Percentiles rank a stretch among this genome's conserved stretches.
Conservation (phyloP, 495 filamentous ascomycete species). For the Rhizodiscina lignyota region DNA sequence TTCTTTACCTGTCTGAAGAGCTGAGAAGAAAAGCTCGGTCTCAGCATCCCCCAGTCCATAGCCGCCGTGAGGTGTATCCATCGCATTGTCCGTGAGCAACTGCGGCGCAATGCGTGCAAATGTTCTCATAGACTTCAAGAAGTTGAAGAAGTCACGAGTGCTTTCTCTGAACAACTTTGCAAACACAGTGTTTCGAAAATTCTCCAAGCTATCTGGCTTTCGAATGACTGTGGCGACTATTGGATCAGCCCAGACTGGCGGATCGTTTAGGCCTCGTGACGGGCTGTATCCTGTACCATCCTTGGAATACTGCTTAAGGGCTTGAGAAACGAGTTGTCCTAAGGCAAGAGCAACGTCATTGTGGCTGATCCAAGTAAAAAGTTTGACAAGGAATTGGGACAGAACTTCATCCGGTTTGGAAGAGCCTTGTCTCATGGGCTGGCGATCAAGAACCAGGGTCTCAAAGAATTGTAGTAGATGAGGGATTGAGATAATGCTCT, state of each 20-base stretch:
- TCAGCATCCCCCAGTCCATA: constrained; percentile 24
- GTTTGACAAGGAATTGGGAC: constrained; percentile 13
- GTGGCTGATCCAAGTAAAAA: neutral
- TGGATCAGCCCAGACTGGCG: too few relatives aligned
- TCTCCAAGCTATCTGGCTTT: constrained; percentile 11
- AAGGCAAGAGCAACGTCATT: constrained; percentile 9
- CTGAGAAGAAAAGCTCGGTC: constrained; percentile 34
- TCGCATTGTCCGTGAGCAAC: too few relatives aligned
- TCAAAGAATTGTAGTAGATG: constrained; percentile 13
- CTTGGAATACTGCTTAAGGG: too few relatives aligned
- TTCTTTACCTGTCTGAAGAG: constrained; percentile 66
- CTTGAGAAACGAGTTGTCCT: constrained; percentile 4
- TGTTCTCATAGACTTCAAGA: constrained; percentile 10
- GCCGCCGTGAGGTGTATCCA: neutral
- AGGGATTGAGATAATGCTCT: constrained; percentile 23
- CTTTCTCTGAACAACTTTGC: constrained; percentile 27
- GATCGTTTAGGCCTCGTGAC: too few relatives aligned
- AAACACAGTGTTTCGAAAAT: neutral
- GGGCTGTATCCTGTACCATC: too few relatives aligned
- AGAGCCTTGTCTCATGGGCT: constrained; percentile 5
- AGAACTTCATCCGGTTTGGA: constrained; percentile 15
- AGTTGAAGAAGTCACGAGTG: constrained; percentile 16
- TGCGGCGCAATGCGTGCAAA: constrained; percentile 17
- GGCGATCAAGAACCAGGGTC: too few relatives aligned
- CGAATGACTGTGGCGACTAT: too few relatives aligned